Percentiles rank a stretch among this genome's conserved stretches.
phyloP scores from a whole-genome alignment of 768 basidiomycete species.

The Obba rivulosa region DNA sequence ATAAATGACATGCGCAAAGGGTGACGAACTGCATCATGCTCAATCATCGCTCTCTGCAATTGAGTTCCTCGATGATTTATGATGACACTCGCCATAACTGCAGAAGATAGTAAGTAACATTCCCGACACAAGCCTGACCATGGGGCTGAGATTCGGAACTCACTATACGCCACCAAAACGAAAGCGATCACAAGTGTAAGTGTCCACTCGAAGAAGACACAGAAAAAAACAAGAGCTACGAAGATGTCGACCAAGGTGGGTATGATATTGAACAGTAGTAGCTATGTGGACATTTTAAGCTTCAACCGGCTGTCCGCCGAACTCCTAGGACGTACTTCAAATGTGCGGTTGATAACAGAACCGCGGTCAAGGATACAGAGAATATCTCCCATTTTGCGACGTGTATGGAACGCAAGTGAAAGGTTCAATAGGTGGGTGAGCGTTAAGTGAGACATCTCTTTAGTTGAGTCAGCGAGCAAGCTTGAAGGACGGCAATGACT shows the following conservation, averaged over 20 bases:
- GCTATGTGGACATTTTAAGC: slow-evolving; percentile 30
- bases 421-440: slow-evolving; percentile 86
- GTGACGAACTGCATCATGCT: slow-evolving; percentile 60
- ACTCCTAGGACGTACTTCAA: slow-evolving; percentile 45
- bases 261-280: slow-evolving; percentile 74
- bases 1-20: not conserved
- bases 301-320: not conserved
- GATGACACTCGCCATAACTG: slow-evolving; percentile 45
- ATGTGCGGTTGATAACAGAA: slow-evolving; percentile 78
- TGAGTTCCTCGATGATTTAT: slow-evolving; percentile 71
- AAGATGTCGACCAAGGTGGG: slow-evolving; percentile 80
- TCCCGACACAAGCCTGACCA: too few species aligned
- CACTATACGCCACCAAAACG: slow-evolving; percentile 73
- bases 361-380: slow-evolving; percentile 79
- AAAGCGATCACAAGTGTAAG: slow-evolving; percentile 62
- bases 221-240: slow-evolving; percentile 66
- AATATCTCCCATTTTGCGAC: slow-evolving; percentile 80
- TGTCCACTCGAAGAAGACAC: slow-evolving; percentile 57
- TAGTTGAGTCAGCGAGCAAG: not conserved
- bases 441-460: slow-evolving; percentile 82
- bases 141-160: slow-evolving; percentile 13
- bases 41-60: slow-evolving; percentile 75
- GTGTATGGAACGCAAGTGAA: slow-evolving; percentile 78
- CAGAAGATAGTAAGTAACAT: slow-evolving; percentile 4
- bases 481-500: slow-evolving; percentile 1